phyloP scores from a whole-genome alignment of 2,329 filamentous ascomycete genomes.

The Uncinocarpus reesii region DNA sequence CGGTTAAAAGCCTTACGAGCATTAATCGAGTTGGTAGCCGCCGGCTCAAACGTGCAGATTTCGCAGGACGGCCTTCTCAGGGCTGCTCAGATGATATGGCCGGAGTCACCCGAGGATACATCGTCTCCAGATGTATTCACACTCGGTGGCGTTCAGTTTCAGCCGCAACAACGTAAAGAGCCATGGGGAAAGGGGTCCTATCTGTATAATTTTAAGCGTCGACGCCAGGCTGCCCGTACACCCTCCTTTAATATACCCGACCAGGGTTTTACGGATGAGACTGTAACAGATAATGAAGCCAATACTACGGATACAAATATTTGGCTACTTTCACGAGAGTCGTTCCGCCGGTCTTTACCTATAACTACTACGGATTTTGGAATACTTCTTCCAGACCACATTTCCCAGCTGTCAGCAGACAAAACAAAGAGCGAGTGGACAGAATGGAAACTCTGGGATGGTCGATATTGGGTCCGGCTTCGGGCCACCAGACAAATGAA shows the following conservation, averaged over 20 bases:
- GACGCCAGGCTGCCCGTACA: not conserved
- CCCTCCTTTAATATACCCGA: not conserved
- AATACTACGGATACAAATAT: conserved; percentile 17
- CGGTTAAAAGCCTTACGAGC: conserved; percentile 40
- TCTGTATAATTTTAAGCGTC: conserved; percentile 1
- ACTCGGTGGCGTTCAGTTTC: conserved; percentile 41
- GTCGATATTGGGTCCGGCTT: conserved; percentile 47
- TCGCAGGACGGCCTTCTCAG: conserved; percentile 29
- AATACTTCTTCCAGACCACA: conserved; percentile 17
- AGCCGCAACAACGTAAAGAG: conserved; percentile 23
- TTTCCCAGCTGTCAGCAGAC: too few relatives aligned
- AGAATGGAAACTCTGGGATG: conserved; percentile 43
- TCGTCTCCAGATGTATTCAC: conserved; percentile 35
- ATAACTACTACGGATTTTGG: conserved; percentile 17
- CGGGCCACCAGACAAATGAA: conserved; percentile 21
- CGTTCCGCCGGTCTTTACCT: conserved; percentile 25
- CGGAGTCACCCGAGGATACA: not conserved
- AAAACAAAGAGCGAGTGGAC: conserved; percentile 21
- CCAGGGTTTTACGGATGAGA: not conserved
- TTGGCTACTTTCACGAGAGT: conserved; percentile 33
- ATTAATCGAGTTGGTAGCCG: conserved; percentile 42
- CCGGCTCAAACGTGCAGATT: conserved; percentile 34
- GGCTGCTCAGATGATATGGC: not conserved
- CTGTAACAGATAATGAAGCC: not conserved
- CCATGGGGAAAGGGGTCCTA: not conserved